Evolutionary conservation across 176 grass and related monocot species (phyloP), one percentile per base, ranked within the genome.

Genomic region (Lolium rigidum): DNA sequence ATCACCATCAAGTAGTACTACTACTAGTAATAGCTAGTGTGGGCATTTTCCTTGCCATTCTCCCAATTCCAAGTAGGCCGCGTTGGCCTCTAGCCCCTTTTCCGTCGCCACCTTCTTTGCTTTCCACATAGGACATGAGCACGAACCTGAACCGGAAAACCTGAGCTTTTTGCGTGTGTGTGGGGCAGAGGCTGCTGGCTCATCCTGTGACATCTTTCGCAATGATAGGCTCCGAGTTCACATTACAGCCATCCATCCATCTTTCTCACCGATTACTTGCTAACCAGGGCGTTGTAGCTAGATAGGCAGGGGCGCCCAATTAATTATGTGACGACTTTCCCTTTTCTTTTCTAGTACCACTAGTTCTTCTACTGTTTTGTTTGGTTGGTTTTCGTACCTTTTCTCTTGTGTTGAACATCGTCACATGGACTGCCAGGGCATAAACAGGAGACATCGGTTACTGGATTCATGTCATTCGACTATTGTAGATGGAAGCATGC

Each of bases 121-220:
- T 80, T 88, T 91, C 85, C 81, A 87, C 85, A 80, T 76, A 72
- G 50, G 85, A 87, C 59, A 51, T 70, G 57, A 90, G 57, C 73
- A 24, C 56, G 48, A 20, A 76, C 59, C 48, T 58, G 59, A 50
- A 80, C 59, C 3, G 3, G 47, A 52, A 51, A 75, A 9, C 9
- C 3, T 2, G 54, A 38, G 24, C 74, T 7, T 51, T 70, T 86
- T n/a, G 62, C 9, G 46, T 63, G 48, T 66, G 74, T 20, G 88
- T 74, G 64, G 74, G 74, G 10, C 80, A 80, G 10, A 1, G 80
- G 80, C 15, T 89, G 77, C 72, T 83, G 21, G 12, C 56, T 71
- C 65, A 61, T 76, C 81, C 15, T 28, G 69, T 62, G 85, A 69
- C 81, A 87, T 41, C 81, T 79, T 88, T 84, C 83, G 57, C 54